These are phyloP conservation scores for Laguncularia racemosa DNA, from an alignment of 345 rosid species.

Conservation along the genomic window DNA sequence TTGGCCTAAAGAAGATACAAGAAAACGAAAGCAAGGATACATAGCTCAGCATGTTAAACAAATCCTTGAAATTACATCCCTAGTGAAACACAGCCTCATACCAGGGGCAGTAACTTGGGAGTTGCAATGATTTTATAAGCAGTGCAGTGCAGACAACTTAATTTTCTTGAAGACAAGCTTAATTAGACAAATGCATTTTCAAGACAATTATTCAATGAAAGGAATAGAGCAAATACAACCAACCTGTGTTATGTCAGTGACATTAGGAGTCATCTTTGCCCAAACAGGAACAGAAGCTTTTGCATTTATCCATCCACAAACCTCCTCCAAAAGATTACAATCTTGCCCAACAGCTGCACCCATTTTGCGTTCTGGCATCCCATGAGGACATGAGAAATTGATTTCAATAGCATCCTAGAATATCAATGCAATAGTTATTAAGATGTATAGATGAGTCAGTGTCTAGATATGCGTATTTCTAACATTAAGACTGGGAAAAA, in stretches of 20 bases:
- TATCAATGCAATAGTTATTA: neutral
- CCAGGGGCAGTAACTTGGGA: too few species aligned
- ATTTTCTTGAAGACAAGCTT: too few species aligned
- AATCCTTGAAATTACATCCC: too few species aligned
- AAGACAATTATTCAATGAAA: neutral
- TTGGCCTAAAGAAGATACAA: too few species aligned
- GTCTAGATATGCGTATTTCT: neutral
- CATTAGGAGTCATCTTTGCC: conserved; percentile 99
- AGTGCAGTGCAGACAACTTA: too few species aligned
- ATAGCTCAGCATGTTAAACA: too few species aligned
- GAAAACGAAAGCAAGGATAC: too few species aligned
- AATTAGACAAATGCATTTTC: neutral
- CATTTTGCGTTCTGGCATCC: conserved; percentile 99
- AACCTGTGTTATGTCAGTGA: conserved; percentile 91
- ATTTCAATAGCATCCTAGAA: conserved; percentile 87
- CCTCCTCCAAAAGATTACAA: conserved; percentile 71
- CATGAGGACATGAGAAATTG: conserved; percentile 97
- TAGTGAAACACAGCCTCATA: too few species aligned
- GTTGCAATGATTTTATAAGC: too few species aligned
- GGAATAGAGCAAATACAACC: conserved; percentile 5
- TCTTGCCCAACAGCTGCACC: conserved; percentile 99
- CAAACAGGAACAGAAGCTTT: conserved; percentile 98
- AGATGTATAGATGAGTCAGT: neutral
- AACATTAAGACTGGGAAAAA: neutral
- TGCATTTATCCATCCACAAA: conserved; percentile 92